Conservation (phyloP, 2,329 filamentous ascomycete species). For the Arachnomyces sp. region DNA sequence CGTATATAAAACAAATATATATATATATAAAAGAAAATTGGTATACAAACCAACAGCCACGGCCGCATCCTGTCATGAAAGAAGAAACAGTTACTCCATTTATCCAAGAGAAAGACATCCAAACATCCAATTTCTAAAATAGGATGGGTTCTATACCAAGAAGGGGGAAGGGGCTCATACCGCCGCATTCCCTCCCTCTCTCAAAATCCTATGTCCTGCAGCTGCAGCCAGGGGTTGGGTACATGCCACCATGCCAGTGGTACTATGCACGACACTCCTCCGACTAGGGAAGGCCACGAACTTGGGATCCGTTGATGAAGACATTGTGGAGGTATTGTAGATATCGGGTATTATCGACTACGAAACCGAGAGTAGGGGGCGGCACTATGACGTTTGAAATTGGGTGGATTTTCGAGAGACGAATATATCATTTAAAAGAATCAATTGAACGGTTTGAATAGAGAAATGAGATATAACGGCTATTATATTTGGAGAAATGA, state of each 20-base stretch:
- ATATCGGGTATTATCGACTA: too few relatives aligned
- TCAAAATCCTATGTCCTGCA: conserved; percentile 78
- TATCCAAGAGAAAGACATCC: not conserved
- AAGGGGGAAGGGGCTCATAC: conserved; percentile 44
- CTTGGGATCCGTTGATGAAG: conserved; percentile 1
- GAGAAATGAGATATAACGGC: too few relatives aligned
- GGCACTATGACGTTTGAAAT: too few relatives aligned
- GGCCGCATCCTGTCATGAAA: conserved; percentile 67
- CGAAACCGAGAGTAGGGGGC: too few relatives aligned
- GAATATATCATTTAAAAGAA: too few relatives aligned
- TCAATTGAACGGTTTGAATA: too few relatives aligned
- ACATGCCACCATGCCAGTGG: conserved; percentile 81
- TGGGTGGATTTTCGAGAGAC: too few relatives aligned
- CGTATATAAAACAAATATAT: not conserved
- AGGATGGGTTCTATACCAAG: conserved; percentile 1
- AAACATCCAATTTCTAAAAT: not conserved
- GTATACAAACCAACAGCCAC: conserved; percentile 68
- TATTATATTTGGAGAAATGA: too few relatives aligned
- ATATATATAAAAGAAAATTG: conserved; percentile 7
- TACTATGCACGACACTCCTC: conserved; percentile 87
- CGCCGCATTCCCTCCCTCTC: conserved; percentile 84
- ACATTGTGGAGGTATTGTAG: too few relatives aligned
- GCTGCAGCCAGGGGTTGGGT: conserved; percentile 83
- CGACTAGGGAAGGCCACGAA: conserved; percentile 67
- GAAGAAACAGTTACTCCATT: too few relatives aligned